phyloP scores from a whole-genome alignment of 2,329 filamentous ascomycete genomes.

The Alternaria ventricosa region DNA sequence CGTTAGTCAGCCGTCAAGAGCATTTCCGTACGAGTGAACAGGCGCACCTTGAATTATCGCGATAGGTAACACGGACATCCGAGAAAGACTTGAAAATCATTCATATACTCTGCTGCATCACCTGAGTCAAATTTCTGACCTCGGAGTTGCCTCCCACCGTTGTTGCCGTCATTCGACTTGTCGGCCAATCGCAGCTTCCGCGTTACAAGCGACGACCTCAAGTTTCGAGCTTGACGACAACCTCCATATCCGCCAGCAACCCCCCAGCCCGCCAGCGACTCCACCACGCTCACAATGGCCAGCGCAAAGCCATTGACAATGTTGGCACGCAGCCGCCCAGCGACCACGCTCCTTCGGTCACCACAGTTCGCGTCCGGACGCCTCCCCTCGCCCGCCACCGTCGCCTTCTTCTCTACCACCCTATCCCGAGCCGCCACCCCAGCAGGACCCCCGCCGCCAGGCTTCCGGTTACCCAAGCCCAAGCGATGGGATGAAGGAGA shows the following conservation, averaged over 20 bases:
- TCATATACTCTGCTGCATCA: not conserved
- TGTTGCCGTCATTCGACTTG: slow-evolving; percentile 27
- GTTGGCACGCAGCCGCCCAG: slow-evolving; percentile 55
- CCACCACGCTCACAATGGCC: slow-evolving; percentile 52
- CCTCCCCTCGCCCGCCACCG: slow-evolving; percentile 54
- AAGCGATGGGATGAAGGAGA: slow-evolving; percentile 84
- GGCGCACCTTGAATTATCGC: slow-evolving; percentile 2
- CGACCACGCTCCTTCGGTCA: slow-evolving; percentile 47
- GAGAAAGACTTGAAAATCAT: not conserved
- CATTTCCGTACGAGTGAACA: slow-evolving; percentile 1
- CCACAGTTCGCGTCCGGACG: slow-evolving; percentile 41
- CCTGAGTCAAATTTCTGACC: not conserved
- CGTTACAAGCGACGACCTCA: slow-evolving; percentile 31
- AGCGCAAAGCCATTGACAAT: slow-evolving; percentile 56
- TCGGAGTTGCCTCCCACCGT: slow-evolving; percentile 18
- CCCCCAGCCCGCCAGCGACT: slow-evolving; percentile 34
- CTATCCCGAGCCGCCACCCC: slow-evolving; percentile 70
- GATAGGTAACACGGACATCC: not conserved
- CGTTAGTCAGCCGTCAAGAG: slow-evolving; percentile 20
- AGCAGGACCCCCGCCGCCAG: slow-evolving; percentile 76
- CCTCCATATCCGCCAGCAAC: slow-evolving; percentile 29
- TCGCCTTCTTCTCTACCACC: slow-evolving; percentile 68
- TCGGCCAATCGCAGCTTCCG: slow-evolving; percentile 40
- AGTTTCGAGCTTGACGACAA: slow-evolving; percentile 30
- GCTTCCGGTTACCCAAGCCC: slow-evolving; percentile 77